These are phyloP conservation scores for Gloeostereum incarnatum DNA, from an alignment of 768 basidiomycete species.

Conservation along the genomic window DNA sequence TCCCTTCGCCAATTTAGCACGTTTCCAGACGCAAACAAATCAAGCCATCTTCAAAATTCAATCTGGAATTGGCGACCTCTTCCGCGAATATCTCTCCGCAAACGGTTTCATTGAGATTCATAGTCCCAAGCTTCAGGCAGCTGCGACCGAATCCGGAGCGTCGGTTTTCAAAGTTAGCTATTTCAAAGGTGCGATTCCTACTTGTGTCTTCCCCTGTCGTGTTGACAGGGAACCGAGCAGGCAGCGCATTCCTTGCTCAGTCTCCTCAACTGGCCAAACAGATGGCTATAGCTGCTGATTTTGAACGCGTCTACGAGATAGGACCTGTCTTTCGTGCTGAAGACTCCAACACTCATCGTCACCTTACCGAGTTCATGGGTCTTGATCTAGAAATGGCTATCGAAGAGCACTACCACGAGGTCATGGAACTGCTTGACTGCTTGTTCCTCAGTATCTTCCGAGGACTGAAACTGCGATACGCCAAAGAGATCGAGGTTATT, in stretches of 20 bases:
- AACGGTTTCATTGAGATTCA: slow-evolving; percentile 91
- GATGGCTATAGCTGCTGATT: slow-evolving; percentile 98
- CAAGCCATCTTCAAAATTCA: slow-evolving; percentile 94
- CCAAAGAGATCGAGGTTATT: slow-evolving; percentile 75
- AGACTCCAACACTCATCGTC: slow-evolving; percentile 94
- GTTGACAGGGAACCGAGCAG: slow-evolving; percentile 26
- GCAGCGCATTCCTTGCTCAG: slow-evolving; percentile 88
- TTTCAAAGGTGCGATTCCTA: slow-evolving; percentile 70
- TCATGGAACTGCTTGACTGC: slow-evolving; percentile 83
- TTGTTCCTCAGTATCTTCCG: slow-evolving; percentile 84
- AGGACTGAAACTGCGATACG: slow-evolving; percentile 67
- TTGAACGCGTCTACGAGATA: slow-evolving; percentile 97
- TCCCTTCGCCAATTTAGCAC: neutral
- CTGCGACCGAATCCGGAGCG: slow-evolving; percentile 94
- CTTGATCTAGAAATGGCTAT: slow-evolving; percentile 99
- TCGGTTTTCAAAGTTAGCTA: slow-evolving; percentile 97
- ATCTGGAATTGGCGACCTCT: slow-evolving; percentile 79
- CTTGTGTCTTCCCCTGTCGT: slow-evolving; percentile 2
- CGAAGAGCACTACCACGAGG: slow-evolving; percentile 98
- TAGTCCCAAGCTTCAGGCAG: slow-evolving; percentile 93
- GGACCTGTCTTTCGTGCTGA: slow-evolving; percentile 97
- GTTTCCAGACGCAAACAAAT: slow-evolving; percentile 76
- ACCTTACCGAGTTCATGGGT: slow-evolving; percentile 97
- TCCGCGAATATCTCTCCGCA: slow-evolving; percentile 70
- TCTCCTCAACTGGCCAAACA: slow-evolving; percentile 97